A percentile compares a stretch with the other conserved stretches of the same genome.
These are phyloP conservation scores for Barnettozyma salicaria DNA, from an alignment of 805 yeast genomes.

Conservation along the genomic window DNA sequence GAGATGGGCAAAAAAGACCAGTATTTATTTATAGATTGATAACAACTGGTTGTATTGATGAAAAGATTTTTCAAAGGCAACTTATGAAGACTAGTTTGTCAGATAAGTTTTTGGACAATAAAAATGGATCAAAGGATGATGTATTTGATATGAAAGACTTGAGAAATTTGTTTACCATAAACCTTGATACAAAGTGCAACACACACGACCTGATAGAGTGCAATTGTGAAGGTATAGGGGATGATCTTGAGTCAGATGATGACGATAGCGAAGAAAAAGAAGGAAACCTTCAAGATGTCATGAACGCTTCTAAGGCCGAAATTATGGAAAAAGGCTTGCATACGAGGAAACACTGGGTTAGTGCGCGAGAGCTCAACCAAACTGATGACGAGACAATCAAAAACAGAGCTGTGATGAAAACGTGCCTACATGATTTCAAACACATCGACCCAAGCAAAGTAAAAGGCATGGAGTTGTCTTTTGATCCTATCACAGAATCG, in stretches of 20 bases:
- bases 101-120: conserved; percentile 54
- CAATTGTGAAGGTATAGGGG: conserved; percentile 52
- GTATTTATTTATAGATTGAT: conserved; percentile 78
- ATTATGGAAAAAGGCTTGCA: conserved; percentile 13
- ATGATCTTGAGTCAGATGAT: conserved; percentile 18
- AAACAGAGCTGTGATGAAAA: conserved; percentile 42
- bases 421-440: conserved; percentile 54
- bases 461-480: conserved; percentile 15
- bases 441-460: conserved; percentile 49
- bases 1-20: conserved; percentile 84
- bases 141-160: conserved; percentile 66
- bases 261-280: conserved; percentile 22
- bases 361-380: conserved; percentile 17
- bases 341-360: conserved; percentile 18
- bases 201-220: conserved; percentile 78
- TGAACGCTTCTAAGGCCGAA: conserved; percentile 21
- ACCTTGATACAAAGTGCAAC: conserved; percentile 45
- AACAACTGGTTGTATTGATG: conserved; percentile 89
- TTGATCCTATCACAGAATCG: conserved; percentile 31
- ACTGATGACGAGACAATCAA: conserved; percentile 18
- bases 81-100: conserved; percentile 77
- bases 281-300: too few species aligned
- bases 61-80: conserved; percentile 89
- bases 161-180: conserved; percentile 65
- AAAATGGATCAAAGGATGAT: conserved; percentile 44